Conservation (phyloP, 2,329 filamentous ascomycete species). For the Thelonectria discophora region DNA sequence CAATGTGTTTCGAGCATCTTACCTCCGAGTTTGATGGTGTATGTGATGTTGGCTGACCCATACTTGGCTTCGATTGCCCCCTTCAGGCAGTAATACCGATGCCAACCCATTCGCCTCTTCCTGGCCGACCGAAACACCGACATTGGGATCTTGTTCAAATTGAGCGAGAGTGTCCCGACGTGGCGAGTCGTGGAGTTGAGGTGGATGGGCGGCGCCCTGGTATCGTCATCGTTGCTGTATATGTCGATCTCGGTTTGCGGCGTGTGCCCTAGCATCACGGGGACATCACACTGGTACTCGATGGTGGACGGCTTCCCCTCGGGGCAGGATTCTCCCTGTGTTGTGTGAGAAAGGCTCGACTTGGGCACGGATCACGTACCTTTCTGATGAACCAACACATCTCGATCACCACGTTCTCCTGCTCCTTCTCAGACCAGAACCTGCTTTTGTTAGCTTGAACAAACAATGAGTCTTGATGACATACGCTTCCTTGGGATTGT, state of each 20-base stretch:
- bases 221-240: slow-evolving; percentile 47
- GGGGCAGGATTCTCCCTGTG: slow-evolving; percentile 50
- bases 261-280: slow-evolving; percentile 46
- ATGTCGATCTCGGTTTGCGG: slow-evolving; percentile 52
- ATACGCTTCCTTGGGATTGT: slow-evolving; percentile 49
- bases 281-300: slow-evolving; percentile 51
- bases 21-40: slow-evolving; percentile 51
- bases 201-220: slow-evolving; percentile 45
- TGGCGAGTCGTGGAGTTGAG: slow-evolving; percentile 42
- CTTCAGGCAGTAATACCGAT: slow-evolving; percentile 49
- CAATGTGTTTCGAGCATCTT: slow-evolving; percentile 9
- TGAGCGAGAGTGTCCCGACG: slow-evolving; percentile 49
- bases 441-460: slow-evolving; percentile 37
- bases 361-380: slow-evolving; percentile 35
- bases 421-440: slow-evolving; percentile 51
- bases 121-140: slow-evolving; percentile 44
- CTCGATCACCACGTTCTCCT: slow-evolving; percentile 47
- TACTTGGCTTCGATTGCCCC: slow-evolving; percentile 51
- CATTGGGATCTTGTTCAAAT: slow-evolving; percentile 47
- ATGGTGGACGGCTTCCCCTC: slow-evolving; percentile 48
- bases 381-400: slow-evolving; percentile 54
- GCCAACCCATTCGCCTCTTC: slow-evolving; percentile 47
- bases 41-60: slow-evolving; percentile 51
- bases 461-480: slow-evolving; percentile 19
- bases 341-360: slow-evolving; percentile 12